Percentiles rank a stretch among this genome's conserved stretches.
Evolutionary conservation across 2,329 filamentous ascomycete genomes (phyloP).

Genomic region (Fusarium mundagurra): DNA sequence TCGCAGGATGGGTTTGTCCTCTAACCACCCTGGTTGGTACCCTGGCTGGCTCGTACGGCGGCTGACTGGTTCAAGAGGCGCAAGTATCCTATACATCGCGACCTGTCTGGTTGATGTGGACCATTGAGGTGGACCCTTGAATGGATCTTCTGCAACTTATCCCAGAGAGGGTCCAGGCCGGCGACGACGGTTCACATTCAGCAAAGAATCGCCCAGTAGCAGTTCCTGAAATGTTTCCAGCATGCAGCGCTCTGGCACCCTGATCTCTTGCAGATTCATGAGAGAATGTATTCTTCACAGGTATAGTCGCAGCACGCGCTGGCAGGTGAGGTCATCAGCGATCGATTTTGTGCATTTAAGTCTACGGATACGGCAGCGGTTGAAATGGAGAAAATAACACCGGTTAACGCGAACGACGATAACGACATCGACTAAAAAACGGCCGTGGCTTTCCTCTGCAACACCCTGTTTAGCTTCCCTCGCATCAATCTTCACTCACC

Average conservation of each 20-base stretch:
- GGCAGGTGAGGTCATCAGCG: slow-evolving; percentile 1
- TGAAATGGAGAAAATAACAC: slow-evolving; percentile 16
- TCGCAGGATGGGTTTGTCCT: slow-evolving; percentile 18
- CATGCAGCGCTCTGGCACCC: slow-evolving; percentile 25
- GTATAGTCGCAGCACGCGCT: not conserved
- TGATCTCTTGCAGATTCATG: slow-evolving; percentile 11
- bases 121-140: slow-evolving; percentile 25
- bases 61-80: slow-evolving; percentile 34
- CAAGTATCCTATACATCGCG: slow-evolving; percentile 40
- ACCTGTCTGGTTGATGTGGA: slow-evolving; percentile 11
- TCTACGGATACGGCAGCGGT: slow-evolving; percentile 10
- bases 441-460: slow-evolving; percentile 22
- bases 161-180: slow-evolving; percentile 31
- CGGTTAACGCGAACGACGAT: slow-evolving; percentile 15
- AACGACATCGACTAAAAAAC: slow-evolving; percentile 27
- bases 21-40: slow-evolving; percentile 39
- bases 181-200: slow-evolving; percentile 12
- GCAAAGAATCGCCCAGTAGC: slow-evolving; percentile 37
- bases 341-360: slow-evolving; percentile 2
- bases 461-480: slow-evolving; percentile 28
- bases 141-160: slow-evolving; percentile 37
- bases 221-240: slow-evolving; percentile 27
- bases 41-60: slow-evolving; percentile 38
- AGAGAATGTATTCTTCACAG: slow-evolving; percentile 1
- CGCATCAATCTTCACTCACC: slow-evolving; percentile 29